phyloP scores from a whole-genome alignment of 1,139 yeast species.

The Kodamaea plutei region DNA sequence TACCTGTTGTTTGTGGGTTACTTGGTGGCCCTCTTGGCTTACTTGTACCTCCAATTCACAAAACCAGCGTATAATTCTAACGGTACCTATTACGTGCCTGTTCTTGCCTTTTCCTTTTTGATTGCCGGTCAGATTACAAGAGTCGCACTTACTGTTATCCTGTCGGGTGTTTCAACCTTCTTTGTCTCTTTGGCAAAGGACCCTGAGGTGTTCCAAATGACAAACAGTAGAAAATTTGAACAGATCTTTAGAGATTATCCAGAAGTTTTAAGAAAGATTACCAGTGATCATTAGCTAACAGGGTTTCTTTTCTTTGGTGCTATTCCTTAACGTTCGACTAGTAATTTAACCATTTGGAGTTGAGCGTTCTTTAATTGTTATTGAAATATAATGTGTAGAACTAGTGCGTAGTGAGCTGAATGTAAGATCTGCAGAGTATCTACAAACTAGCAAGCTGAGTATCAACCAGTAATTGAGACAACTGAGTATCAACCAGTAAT shows the following conservation, averaged over 20 bases:
- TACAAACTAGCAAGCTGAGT: no score
- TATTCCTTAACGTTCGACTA: no score
- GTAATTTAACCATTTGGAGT: no score
- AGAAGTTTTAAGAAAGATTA: constrained; percentile 56
- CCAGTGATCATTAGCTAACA: constrained; percentile 28
- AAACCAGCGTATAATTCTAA: constrained; percentile 63
- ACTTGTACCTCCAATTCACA: constrained; percentile 69
- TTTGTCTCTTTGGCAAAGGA: constrained; percentile 85
- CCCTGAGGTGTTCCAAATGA: constrained; percentile 76
- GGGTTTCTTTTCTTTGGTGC: no score
- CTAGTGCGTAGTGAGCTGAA: no score
- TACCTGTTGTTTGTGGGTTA: constrained; percentile 71
- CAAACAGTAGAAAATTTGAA: constrained; percentile 74
- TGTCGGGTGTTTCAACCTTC: constrained; percentile 80
- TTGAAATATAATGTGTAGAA: no score
- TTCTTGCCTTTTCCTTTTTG: constrained; percentile 72
- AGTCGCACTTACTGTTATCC: constrained; percentile 67
- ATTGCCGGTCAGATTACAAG: constrained; percentile 76
- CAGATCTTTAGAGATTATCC: constrained; percentile 73
- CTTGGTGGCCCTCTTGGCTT: constrained; percentile 63
- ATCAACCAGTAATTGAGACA: no score
- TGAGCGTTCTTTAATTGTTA: no score
- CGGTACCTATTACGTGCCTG: constrained; percentile 70
- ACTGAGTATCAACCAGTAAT: no score
- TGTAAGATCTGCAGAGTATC: no score